These are phyloP conservation scores for Penicillium sp. DNA, from an alignment of 2,329 filamentous ascomycete genomes.

Conservation along the genomic window DNA sequence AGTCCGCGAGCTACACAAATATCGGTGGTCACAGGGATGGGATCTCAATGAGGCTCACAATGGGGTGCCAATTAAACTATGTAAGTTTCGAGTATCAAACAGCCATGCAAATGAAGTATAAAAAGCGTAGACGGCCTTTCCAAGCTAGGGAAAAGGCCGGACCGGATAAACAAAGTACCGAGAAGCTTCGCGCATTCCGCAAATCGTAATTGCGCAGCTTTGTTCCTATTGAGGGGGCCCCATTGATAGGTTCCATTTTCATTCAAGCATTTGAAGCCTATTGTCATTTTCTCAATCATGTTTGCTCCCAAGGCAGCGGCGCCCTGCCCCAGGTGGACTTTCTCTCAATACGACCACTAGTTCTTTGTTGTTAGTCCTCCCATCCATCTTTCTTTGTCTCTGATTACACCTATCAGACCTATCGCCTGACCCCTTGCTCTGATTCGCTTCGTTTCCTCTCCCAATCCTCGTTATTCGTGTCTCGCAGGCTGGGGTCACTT, in stretches of 20 bases:
- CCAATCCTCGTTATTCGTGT: background rate
- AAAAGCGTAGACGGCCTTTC: background rate
- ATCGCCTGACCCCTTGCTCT: constrained; percentile 5
- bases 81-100: constrained; percentile 1
- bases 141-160: background rate
- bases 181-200: constrained; percentile 14
- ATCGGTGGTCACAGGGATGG: background rate
- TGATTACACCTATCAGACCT: constrained; percentile 6
- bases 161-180: constrained; percentile 19
- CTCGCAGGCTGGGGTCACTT: background rate
- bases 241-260: constrained; percentile 12
- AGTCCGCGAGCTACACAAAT: background rate
- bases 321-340: constrained; percentile 40
- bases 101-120: background rate
- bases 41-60: background rate
- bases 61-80: background rate
- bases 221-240: background rate
- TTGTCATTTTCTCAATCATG: constrained; percentile 27
- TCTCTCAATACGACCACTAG: constrained; percentile 56
- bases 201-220: constrained; percentile 18
- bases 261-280: background rate
- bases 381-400: constrained; percentile 3
- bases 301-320: constrained; percentile 40
- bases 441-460: background rate
- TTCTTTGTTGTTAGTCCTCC: constrained; percentile 48